phyloP scores from a whole-genome alignment of 1,284 basidiomycete genomes.

The Naganishia cerealis region DNA sequence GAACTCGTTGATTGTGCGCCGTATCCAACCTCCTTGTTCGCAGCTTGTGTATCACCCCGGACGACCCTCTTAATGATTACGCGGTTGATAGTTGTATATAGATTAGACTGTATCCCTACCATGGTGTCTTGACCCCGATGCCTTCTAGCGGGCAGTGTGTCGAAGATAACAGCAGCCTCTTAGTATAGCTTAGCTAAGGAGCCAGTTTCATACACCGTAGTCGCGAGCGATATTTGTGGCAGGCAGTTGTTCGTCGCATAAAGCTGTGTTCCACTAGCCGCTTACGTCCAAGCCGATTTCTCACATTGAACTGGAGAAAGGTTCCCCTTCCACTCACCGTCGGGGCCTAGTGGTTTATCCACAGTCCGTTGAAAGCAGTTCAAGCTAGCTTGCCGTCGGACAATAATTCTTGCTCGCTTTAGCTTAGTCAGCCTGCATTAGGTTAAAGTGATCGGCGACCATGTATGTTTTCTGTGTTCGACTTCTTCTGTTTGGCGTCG shows the following conservation, averaged over 20 bases:
- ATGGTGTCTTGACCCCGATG: too few relatives aligned
- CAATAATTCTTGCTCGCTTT: not conserved
- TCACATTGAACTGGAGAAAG: too few relatives aligned
- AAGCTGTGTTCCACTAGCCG: too few relatives aligned
- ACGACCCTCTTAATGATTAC: not conserved
- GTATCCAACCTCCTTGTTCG: not conserved
- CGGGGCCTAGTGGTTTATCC: not conserved
- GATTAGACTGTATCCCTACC: too few relatives aligned
- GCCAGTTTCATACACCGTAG: too few relatives aligned
- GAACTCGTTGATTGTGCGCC: not conserved
- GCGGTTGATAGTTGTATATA: not conserved
- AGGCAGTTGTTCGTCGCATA: too few relatives aligned
- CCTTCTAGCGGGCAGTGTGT: too few relatives aligned
- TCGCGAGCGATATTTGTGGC: too few relatives aligned
- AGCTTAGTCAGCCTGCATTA: not conserved
- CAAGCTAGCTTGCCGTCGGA: not conserved
- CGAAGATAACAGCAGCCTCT: too few relatives aligned
- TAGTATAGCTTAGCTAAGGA: too few relatives aligned
- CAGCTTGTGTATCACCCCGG: not conserved
- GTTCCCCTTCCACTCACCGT: too few relatives aligned
- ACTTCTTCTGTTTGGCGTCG: constrained; percentile 6
- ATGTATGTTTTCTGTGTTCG: not conserved
- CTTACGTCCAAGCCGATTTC: too few relatives aligned
- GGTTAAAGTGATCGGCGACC: not conserved
- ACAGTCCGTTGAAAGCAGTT: not conserved